Evolutionary conservation across 176 grass and related monocot genomes (phyloP), one percentile per base, ranked within the genome.

Genomic region (Bolboschoenus planiculmis): DNA sequence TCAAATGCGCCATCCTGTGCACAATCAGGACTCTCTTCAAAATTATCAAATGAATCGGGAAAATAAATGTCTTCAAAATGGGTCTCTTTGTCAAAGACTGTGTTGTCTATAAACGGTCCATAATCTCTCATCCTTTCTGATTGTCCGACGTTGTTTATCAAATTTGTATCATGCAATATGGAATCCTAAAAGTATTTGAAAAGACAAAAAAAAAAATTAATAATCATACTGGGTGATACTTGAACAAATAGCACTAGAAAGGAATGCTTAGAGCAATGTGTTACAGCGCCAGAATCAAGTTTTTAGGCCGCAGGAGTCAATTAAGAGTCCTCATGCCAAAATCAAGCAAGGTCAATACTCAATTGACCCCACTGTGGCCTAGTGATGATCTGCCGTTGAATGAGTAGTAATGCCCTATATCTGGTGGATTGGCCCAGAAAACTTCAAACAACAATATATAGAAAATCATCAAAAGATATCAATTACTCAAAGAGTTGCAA

Each of bases 101-200:
- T 27, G 23, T 64, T 46, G 37, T 64, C n/a, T 27, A 48, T n/a
- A 82, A 46, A 63, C 30, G 56, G 21, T 37, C 16, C 35, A 65
- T 62, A 63, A 34, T 82, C 36, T 26, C 56, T 11, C 35, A 44
- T 46, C 7, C 15, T 62, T 62, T 82, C 53, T 62, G 79, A 64
- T 44, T 43, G 56, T 42, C 50, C 26, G 31, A 80, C n/a, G 31
- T 60, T 33, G 7, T 60, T 80, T 39, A 61, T 13, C 34, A 58
- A 58, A 46, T 64, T 65, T 34, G 42, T 82, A 21, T 48, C 58
- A 4, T 29, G 57, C 21, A 81, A 21, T 59, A 64, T 30, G 56
- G 79, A 46, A 82, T 65, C 79, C 79, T 82, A 64, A 36, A 63
- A 82, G 21, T 64, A 46, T 65, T 72, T 76, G 44, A 50, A 51